Base-by-base conservation (phyloP, 208 protist genomes). In the Acanthamoeba lenticulata region DNA sequence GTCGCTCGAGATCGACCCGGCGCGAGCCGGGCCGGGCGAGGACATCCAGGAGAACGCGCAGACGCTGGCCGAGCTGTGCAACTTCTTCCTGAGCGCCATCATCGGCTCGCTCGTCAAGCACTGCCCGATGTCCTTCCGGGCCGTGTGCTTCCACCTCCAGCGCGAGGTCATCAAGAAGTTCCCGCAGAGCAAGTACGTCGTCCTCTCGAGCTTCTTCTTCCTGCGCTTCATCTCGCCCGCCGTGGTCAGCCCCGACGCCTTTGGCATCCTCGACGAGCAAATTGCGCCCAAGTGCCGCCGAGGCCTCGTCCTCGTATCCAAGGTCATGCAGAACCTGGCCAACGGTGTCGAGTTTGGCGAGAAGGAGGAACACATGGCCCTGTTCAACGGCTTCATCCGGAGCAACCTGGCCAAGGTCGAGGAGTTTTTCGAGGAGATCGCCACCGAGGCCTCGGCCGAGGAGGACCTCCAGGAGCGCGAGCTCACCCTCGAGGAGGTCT, bases 281-380 rank as follows among this genome's bases (percentile, higher is more conserved):
- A 34, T 89, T 2, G 36, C 79, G 7, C 21, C 45, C 29, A 40
- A 89, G 29, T 52, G 42, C 29, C 6, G 79, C 15, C 42, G 79
- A 6, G 79, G 79, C 44, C 79, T 89, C n/a, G 79, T 89, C 19
- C 79, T 89, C 27, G 47, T 89, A 5, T 89, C 79, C 3, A 89
- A 89, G 36, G 79, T 89, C 49, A 89, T 89, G 7, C 79, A 89
- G 49, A 89, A 89, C 79, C 47, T 89, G 49, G 79, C 79, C 29
- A 89, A 89, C 29, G 79, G 79, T 32, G 79, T 89, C 9, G 79
- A 89, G 44, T 89, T 89, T 60, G 79, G 79, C 29, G 79, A 89
- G 45, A 89, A 89, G 27, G 79, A 89, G 45, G 44, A 24, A 27
- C 36, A 9, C n/a, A 74, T 9, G 7, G 7, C 65, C 17, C 52